These are phyloP conservation scores for Fusarium transvaalense DNA, from an alignment of 2,329 filamentous ascomycete species.

Conservation along the genomic window DNA sequence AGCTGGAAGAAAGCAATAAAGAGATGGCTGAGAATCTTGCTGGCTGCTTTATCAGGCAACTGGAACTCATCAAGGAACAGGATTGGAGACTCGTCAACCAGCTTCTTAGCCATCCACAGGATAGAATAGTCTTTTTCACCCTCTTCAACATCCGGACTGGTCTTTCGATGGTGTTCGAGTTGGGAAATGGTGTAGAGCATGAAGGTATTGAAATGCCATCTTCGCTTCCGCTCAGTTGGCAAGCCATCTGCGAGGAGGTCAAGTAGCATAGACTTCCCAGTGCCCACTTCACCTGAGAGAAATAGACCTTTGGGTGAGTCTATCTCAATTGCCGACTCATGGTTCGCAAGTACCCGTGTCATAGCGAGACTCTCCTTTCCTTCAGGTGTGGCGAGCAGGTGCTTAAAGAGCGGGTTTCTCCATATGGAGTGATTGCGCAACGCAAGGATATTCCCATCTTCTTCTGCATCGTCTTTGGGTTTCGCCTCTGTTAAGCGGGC, in stretches of 20 bases:
- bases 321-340: conserved; percentile 78
- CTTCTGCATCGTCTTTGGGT: conserved; percentile 46
- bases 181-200: conserved; percentile 83
- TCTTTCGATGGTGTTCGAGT: conserved; percentile 73
- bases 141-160: conserved; percentile 37
- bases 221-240: conserved; percentile 77
- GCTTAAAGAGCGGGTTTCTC: conserved; percentile 69
- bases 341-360: conserved; percentile 74
- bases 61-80: conserved; percentile 88
- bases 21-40: conserved; percentile 82
- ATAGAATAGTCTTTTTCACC: conserved; percentile 70
- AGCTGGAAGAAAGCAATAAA: conserved; percentile 86
- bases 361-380: conserved; percentile 72
- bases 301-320: conserved; percentile 81
- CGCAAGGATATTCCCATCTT: conserved; percentile 58
- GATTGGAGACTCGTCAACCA: conserved; percentile 80
- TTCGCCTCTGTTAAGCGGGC: conserved; percentile 58
- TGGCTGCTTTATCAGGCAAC: conserved; percentile 80
- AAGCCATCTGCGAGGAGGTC: conserved; percentile 84
- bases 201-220: conserved; percentile 89
- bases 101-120: conserved; percentile 79
- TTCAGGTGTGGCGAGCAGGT: conserved; percentile 69
- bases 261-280: conserved; percentile 87
- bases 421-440: conserved; percentile 67
- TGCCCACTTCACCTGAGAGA: conserved; percentile 84